phyloP scores from a whole-genome alignment of 768 basidiomycete genomes.

The Galerina sulciceps region DNA sequence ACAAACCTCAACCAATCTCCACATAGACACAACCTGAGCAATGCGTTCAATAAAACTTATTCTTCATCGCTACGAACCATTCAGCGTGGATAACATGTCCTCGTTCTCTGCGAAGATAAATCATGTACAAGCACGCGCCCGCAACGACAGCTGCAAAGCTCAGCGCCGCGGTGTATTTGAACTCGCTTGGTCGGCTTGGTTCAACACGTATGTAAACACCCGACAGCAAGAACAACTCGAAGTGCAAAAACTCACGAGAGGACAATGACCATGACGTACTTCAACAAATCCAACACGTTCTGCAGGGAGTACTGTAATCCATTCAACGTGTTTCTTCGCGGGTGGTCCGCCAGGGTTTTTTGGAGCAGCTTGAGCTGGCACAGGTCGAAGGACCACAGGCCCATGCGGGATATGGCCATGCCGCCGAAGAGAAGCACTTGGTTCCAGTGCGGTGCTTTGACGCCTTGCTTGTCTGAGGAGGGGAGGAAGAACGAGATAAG shows the following conservation, averaged over 20 bases:
- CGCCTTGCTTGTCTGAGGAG: slow-evolving; percentile 7
- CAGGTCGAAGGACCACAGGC: slow-evolving; percentile 59
- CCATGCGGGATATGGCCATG: slow-evolving; percentile 50
- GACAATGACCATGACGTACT: slow-evolving; percentile 21
- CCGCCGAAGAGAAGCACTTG: slow-evolving; percentile 50
- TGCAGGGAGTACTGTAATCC: slow-evolving; percentile 43
- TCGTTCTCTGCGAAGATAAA: slow-evolving; percentile 14
- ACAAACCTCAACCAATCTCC: neutral
- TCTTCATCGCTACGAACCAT: slow-evolving; percentile 10
- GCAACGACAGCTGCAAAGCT: slow-evolving; percentile 15
- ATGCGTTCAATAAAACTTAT: neutral
- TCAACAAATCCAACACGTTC: slow-evolving; percentile 32
- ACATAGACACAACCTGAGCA: neutral
- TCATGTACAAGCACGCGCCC: slow-evolving; percentile 12
- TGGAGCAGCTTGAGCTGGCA: slow-evolving; percentile 54
- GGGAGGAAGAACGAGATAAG: slow-evolving; percentile 23
- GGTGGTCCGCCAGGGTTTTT: slow-evolving; percentile 43
- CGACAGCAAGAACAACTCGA: neutral
- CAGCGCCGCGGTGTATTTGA: slow-evolving; percentile 16
- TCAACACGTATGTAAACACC: neutral
- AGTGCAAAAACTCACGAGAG: slow-evolving; percentile 12
- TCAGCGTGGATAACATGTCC: slow-evolving; percentile 17
- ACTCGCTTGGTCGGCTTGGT: slow-evolving; percentile 14
- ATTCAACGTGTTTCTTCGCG: slow-evolving; percentile 46
- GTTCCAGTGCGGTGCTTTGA: slow-evolving; percentile 30